Evolutionary conservation across 179 eudicot species (phyloP).

Genomic region (Beta macrorhiza): DNA sequence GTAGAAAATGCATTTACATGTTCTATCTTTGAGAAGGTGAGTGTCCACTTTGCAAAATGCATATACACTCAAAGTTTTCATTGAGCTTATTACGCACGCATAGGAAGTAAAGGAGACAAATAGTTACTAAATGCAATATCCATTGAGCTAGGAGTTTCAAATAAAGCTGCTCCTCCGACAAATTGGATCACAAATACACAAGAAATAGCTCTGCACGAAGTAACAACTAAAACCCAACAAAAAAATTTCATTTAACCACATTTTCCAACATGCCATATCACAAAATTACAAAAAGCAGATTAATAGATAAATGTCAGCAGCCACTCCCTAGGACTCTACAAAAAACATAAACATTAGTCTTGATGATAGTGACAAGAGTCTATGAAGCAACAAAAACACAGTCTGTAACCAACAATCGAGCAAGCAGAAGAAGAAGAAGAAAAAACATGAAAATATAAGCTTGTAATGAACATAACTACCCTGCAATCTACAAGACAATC

Average conservation of each 20-base stretch:
- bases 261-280: neutral
- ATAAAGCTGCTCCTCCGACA: neutral
- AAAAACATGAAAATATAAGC: neutral
- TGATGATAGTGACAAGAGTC: neutral
- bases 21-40: neutral
- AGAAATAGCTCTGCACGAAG: neutral
- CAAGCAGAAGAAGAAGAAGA: neutral
- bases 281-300: neutral
- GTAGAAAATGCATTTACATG: neutral
- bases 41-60: neutral
- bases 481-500: neutral
- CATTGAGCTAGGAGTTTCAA: neutral
- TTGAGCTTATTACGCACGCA: neutral
- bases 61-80: neutral
- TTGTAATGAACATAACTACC: neutral
- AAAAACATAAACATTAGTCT: neutral
- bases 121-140: neutral
- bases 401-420: neutral
- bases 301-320: neutral
- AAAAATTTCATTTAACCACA: neutral
- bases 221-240: neutral
- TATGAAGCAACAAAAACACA: neutral
- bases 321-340: neutral
- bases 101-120: neutral
- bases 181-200: neutral